Conservation (phyloP, 208 protist genomes). For the Trypanosoma cruzi region DNA sequence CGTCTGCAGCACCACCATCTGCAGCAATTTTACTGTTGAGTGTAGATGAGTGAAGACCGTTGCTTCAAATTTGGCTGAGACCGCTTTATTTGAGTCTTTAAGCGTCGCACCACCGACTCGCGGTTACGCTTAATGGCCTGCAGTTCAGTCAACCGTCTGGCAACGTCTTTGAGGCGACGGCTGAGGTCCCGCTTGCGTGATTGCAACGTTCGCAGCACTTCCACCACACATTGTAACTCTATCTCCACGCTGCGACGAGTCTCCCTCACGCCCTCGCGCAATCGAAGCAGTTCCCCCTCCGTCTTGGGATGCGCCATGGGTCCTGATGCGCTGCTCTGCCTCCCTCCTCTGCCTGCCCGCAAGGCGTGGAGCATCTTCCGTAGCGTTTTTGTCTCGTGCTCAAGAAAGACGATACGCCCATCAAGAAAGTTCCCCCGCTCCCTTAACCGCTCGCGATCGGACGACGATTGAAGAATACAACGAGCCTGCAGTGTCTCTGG, state of each 20-base stretch:
- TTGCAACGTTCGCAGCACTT: conserved; percentile 3
- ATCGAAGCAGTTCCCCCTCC: not conserved
- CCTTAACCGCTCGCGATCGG: conserved; percentile 74
- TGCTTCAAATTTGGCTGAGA: not conserved
- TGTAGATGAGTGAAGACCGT: not conserved
- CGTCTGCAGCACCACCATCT: no score
- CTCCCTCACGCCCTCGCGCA: conserved; percentile 10
- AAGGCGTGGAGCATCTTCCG: conserved; percentile 53
- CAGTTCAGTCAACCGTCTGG: conserved; percentile 10
- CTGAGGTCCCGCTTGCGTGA: conserved; percentile 6
- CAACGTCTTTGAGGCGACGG: conserved; percentile 1
- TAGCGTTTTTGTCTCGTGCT: conserved; percentile 61
- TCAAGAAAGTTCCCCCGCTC: conserved; percentile 78
- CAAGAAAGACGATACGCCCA: conserved; percentile 61
- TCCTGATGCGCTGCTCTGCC: not conserved
- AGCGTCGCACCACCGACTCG: conserved; percentile 7
- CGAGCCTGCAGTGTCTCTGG: conserved; percentile 74
- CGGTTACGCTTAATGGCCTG: not conserved
- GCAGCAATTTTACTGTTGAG: no score
- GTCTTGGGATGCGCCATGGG: not conserved
- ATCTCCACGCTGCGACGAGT: not conserved
- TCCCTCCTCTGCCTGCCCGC: conserved; percentile 7
- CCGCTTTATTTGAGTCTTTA: conserved; percentile 9
- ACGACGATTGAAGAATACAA: conserved; percentile 61
- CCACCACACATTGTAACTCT: conserved; percentile 1